Evolutionary conservation across 225 moss, liverwort and hornwort genomes (phyloP).

Genomic region (Bryum argenteum): DNA sequence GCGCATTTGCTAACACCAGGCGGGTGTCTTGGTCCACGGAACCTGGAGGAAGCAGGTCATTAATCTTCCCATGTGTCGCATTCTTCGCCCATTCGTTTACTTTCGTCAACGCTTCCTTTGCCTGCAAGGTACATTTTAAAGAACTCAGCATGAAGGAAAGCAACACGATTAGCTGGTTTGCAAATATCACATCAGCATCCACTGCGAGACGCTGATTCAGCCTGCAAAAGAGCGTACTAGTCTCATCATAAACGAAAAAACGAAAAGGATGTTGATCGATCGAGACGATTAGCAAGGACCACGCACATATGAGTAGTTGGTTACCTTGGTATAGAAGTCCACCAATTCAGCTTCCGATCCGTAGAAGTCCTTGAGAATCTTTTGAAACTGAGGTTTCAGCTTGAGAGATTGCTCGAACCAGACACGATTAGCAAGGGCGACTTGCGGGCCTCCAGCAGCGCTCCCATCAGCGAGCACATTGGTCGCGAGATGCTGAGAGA

Average conservation of each 20-base stretch:
- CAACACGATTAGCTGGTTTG: not conserved
- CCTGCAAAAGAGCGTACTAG: too few species aligned
- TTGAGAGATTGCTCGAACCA: conserved; percentile 62
- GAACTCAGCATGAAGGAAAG: conserved; percentile 11
- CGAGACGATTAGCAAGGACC: not conserved
- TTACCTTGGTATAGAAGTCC: conserved; percentile 60
- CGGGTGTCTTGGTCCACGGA: conserved; percentile 63
- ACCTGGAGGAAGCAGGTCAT: conserved; percentile 65
- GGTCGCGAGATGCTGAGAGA: conserved; percentile 49
- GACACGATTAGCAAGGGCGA: conserved; percentile 53
- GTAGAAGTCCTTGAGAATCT: conserved; percentile 51
- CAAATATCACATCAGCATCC: too few species aligned
- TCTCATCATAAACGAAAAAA: too few species aligned
- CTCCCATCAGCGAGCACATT: conserved; percentile 61
- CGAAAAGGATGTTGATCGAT: too few species aligned
- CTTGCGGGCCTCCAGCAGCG: conserved; percentile 48
- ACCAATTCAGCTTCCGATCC: conserved; percentile 53
- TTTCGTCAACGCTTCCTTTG: conserved; percentile 58
- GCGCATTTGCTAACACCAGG: conserved; percentile 78
- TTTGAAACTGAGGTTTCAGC: conserved; percentile 52
- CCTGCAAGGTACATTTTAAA: conserved; percentile 41
- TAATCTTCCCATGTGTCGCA: conserved; percentile 75
- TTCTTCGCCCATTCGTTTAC: conserved; percentile 81
- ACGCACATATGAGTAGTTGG: not conserved
- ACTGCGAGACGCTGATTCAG: too few species aligned